phyloP scores from a whole-genome alignment of 108 stramenopile species.

The Nitzschia sp. region DNA sequence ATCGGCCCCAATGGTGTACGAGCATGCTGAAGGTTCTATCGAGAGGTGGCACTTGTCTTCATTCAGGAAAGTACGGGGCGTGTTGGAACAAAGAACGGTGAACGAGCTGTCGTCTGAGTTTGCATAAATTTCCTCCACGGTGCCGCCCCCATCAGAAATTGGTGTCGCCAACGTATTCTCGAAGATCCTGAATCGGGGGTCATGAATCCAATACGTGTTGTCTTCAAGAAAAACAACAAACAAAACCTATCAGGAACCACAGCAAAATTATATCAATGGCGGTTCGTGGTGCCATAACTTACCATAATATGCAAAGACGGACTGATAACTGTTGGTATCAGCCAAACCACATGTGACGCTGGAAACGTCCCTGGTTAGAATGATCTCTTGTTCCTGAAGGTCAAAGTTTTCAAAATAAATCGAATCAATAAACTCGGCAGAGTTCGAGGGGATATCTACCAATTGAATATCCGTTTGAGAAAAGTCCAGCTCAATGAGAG shows the following conservation, averaged over 20 bases:
- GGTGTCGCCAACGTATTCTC: conserved; percentile 51
- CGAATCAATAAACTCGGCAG: too few species aligned
- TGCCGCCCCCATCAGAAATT: conserved; percentile 54
- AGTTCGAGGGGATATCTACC: too few species aligned
- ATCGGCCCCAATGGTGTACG: conserved; percentile 5
- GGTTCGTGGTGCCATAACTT: not conserved
- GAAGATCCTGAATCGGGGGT: conserved; percentile 35
- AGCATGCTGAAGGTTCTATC: conserved; percentile 30
- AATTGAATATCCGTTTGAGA: too few species aligned
- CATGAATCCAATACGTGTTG: conserved; percentile 8
- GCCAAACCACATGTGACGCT: too few species aligned
- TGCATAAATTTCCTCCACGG: conserved; percentile 19
- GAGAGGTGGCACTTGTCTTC: conserved; percentile 52
- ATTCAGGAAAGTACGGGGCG: conserved; percentile 51
- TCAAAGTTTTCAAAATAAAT: too few species aligned
- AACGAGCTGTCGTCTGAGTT: not conserved
- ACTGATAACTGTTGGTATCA: too few species aligned
- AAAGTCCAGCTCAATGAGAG: too few species aligned
- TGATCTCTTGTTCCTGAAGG: too few species aligned
- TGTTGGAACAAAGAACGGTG: conserved; percentile 46
- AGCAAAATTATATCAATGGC: too few species aligned
- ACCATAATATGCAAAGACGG: too few species aligned
- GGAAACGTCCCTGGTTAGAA: too few species aligned
- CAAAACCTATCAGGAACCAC: too few species aligned
- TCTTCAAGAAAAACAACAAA: not conserved